Evolutionary conservation across 495 filamentous ascomycete species (phyloP).

Genomic region (Neurospora terricola): DNA sequence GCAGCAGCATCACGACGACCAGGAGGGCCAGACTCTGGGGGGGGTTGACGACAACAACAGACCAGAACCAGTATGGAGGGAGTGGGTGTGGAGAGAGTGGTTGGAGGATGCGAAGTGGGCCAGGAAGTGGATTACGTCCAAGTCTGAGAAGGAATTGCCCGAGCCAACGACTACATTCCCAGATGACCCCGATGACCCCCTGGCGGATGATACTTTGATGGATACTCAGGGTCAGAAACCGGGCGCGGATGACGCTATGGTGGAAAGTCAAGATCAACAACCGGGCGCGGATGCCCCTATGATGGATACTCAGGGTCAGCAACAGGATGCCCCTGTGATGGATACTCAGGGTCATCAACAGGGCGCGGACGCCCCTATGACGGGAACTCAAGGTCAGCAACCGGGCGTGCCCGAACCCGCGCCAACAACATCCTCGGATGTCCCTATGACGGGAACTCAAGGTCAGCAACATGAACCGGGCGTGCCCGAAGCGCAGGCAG

Average conservation of each 20-base stretch:
- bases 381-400: neutral
- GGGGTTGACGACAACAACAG: no score
- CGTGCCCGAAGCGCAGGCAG: neutral
- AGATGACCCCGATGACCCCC: neutral
- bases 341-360: neutral
- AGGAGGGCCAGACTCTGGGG: no score
- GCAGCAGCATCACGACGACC: no score
- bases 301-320: neutral
- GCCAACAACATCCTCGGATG: neutral
- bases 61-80: neutral
- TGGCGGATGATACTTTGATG: neutral
- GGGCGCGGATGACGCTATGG: neutral
- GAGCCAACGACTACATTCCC: neutral
- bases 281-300: neutral
- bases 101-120: neutral
- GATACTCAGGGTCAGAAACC: neutral
- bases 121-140: neutral
- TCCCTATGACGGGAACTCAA: neutral
- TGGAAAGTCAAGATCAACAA: no score
- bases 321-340: neutral
- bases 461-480: neutral
- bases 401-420: neutral
- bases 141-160: neutral
- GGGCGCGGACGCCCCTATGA: neutral
- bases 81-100: neutral